Evolutionary conservation across 192 early-diverging fungal genomes (phyloP).

Genomic region (Endogone sp.): DNA sequence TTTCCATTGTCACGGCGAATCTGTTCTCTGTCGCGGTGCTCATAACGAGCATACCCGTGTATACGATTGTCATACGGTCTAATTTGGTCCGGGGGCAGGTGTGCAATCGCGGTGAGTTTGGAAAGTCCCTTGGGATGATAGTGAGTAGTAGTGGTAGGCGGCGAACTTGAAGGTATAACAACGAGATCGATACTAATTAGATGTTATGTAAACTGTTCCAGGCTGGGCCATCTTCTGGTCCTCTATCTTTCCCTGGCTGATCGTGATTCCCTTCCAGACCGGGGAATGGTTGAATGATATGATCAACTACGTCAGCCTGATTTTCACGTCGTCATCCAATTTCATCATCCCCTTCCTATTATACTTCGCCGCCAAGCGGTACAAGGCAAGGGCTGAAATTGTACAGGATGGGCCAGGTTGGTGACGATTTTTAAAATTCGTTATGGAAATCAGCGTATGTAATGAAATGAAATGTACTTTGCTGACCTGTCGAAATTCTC

Average conservation of each 20-base stretch:
- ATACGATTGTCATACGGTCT: constrained; percentile 60
- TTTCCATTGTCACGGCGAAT: constrained; percentile 41
- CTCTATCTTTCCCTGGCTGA: constrained; percentile 52
- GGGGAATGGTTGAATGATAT: constrained; percentile 50
- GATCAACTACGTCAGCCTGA: constrained; percentile 58
- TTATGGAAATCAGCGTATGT: neutral
- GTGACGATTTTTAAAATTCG: neutral
- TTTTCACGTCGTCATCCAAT: constrained; percentile 58
- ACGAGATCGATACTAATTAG: no score
- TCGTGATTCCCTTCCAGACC: constrained; percentile 66
- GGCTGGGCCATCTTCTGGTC: constrained; percentile 50
- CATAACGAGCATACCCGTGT: constrained; percentile 68
- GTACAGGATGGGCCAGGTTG: constrained; percentile 6
- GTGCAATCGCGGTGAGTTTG: constrained; percentile 25
- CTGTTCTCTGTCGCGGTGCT: constrained; percentile 51
- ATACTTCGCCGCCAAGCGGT: constrained; percentile 50
- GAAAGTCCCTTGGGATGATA: no score
- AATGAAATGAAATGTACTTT: no score
- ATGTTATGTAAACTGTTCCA: neutral
- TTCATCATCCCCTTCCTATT: constrained; percentile 66
- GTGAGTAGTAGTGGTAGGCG: no score
- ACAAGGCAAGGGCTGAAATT: constrained; percentile 22
- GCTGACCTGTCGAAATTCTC: constrained; percentile 13
- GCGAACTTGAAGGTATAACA: no score
- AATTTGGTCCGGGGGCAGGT: constrained; percentile 48